Percentiles rank a stretch among this genome's conserved stretches.
These are phyloP conservation scores for Sesbania bispinosa DNA, from an alignment of 306 rosid genomes.

Conservation along the genomic window DNA sequence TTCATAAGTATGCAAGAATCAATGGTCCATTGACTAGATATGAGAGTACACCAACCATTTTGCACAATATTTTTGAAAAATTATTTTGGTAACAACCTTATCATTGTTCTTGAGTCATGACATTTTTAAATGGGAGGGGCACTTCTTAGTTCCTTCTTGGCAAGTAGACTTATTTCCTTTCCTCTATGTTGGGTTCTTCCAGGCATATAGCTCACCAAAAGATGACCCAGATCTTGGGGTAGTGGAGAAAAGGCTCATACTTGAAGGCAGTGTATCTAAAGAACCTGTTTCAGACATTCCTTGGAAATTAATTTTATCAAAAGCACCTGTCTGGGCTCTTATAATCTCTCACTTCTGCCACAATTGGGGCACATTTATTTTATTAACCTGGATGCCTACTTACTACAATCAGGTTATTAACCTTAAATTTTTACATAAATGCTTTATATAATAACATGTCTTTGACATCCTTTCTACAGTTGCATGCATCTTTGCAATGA, in stretches of 20 bases:
- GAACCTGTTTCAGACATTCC: constrained; percentile 86
- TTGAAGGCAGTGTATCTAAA: constrained; percentile 68
- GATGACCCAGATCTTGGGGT: constrained; percentile 70
- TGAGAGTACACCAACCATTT: not conserved
- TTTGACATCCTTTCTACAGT: too few relatives aligned
- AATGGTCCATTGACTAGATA: not conserved
- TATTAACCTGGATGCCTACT: constrained; percentile 98
- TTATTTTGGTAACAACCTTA: too few relatives aligned
- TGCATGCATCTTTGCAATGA: constrained; percentile 1
- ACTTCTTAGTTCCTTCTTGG: too few relatives aligned
- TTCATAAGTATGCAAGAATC: not conserved
- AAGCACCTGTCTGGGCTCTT: constrained; percentile 98
- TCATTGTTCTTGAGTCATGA: too few relatives aligned
- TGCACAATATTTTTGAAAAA: not conserved
- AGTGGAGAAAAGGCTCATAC: constrained; percentile 62
- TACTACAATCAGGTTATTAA: constrained; percentile 99
- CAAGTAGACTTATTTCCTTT: constrained; percentile 18
- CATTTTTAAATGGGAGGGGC: constrained; percentile 13
- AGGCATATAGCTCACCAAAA: constrained; percentile 93
- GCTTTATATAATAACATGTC: not conserved
- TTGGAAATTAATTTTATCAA: constrained; percentile 88
- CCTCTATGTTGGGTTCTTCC: constrained; percentile 29
- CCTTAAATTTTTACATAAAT: too few relatives aligned
- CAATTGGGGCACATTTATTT: constrained; percentile 97
- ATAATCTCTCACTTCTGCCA: constrained; percentile 90